Evolutionary conservation across 306 rosid genomes (phyloP).

Genomic region (Hippophae gyantsensis): DNA sequence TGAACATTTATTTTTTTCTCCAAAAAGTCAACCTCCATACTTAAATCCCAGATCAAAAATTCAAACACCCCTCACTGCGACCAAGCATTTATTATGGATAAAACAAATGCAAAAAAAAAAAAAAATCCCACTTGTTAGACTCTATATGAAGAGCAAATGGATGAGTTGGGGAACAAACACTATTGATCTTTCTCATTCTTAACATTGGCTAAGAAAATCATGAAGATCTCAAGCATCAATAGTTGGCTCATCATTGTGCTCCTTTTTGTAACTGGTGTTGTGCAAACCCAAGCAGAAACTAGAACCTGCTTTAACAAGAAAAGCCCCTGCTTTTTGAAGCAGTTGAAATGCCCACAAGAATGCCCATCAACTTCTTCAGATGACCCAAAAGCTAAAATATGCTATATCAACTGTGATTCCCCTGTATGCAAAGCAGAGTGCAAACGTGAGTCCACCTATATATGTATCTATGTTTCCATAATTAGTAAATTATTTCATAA

Average conservation of each 20-base stretch:
- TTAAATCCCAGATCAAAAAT: too few species aligned
- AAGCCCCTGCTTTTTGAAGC: slow-evolving; percentile 45
- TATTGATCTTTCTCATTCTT: neutral
- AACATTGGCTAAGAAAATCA: slow-evolving; percentile 2
- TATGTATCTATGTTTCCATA: neutral
- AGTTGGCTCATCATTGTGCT: slow-evolving; percentile 17
- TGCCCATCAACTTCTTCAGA: slow-evolving; percentile 47
- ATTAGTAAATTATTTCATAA: neutral
- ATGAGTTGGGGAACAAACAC: neutral
- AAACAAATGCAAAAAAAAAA: too few species aligned
- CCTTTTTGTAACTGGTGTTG: slow-evolving; percentile 26
- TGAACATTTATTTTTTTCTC: too few species aligned
- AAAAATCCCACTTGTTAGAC: too few species aligned
- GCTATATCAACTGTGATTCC: slow-evolving; percentile 52
- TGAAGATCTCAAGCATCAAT: slow-evolving; percentile 28
- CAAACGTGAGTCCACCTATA: slow-evolving; percentile 37
- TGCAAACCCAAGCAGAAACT: slow-evolving; percentile 22
- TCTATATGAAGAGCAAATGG: neutral
- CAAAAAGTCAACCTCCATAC: too few species aligned
- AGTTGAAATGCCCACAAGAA: slow-evolving; percentile 41
- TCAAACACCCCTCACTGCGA: too few species aligned
- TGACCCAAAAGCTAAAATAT: slow-evolving; percentile 54
- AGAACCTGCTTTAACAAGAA: slow-evolving; percentile 19
- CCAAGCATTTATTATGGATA: too few species aligned
- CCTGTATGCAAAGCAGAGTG: slow-evolving; percentile 70